Percentiles rank a stretch among this genome's conserved stretches.
Conservation (phyloP, 1,139 yeast species). For the Kodamaea ohmeri region DNA sequence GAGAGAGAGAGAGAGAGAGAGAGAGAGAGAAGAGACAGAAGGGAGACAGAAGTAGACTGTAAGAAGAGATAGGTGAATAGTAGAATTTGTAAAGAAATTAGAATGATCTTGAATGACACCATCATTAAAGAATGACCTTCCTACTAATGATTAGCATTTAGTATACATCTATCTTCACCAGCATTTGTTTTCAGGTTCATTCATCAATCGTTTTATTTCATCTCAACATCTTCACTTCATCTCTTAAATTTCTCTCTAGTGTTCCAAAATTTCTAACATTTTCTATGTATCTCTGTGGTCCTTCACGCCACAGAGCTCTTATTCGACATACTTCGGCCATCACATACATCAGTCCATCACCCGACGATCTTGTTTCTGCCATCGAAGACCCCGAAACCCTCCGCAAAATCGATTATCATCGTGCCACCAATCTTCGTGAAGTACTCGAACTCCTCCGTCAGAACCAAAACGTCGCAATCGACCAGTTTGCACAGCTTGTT, state of each 20-base stretch:
- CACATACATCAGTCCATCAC: slow-evolving; percentile 13
- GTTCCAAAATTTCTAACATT: not conserved
- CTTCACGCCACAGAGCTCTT: not conserved
- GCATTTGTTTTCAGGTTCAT: no score
- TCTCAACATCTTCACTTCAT: no score
- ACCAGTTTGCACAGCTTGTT: slow-evolving; percentile 7
- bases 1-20: not conserved
- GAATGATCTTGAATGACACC: no score
- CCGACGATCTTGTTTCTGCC: slow-evolving; percentile 9
- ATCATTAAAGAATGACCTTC: no score
- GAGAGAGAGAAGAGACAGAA: not conserved
- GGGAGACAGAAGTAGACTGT: not conserved
- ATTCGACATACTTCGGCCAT: not conserved
- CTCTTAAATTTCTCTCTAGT: no score
- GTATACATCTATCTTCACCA: no score
- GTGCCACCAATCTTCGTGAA: slow-evolving; percentile 9
- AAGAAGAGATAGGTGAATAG: no score
- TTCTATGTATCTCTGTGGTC: not conserved
- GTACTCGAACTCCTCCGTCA: slow-evolving; percentile 1
- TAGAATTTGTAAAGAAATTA: no score
- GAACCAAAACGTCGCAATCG: slow-evolving; percentile 4
- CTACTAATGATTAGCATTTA: no score
- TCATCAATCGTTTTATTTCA: no score
- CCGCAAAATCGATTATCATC: slow-evolving; percentile 9
- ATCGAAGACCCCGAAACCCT: slow-evolving; percentile 4